Percentiles rank a stretch among this genome's conserved stretches.
Evolutionary conservation across 257 asterid species (phyloP).

Genomic region (Scutellaria galericulata): DNA sequence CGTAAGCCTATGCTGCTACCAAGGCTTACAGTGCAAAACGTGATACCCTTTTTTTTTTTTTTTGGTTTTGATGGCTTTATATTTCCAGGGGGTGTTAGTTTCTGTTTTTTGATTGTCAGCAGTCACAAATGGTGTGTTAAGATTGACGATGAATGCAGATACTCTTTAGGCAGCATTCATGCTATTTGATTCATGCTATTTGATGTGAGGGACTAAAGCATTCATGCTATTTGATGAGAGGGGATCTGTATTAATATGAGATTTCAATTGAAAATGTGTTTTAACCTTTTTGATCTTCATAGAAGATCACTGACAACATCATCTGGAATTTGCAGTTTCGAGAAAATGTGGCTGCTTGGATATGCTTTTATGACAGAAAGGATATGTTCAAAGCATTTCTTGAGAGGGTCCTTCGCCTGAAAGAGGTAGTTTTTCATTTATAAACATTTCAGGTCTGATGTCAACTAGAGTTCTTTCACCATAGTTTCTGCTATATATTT

Average conservation of each 20-base stretch:
- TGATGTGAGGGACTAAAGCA: no score
- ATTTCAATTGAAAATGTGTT: background rate
- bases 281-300: conserved; percentile 11
- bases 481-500: background rate
- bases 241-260: conserved; percentile 19
- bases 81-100: background rate
- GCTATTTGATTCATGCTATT: no score
- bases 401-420: conserved; percentile 84
- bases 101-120: conserved; percentile 16
- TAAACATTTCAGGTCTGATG: conserved; percentile 2
- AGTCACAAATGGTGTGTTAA: conserved; percentile 4
- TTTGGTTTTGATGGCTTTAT: conserved; percentile 6
- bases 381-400: conserved; percentile 85
- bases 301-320: conserved; percentile 7
- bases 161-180: conserved; percentile 1
- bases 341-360: conserved; percentile 98
- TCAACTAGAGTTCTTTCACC: conserved; percentile 18
- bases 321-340: conserved; percentile 77
- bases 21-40: conserved; percentile 11
- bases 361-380: conserved; percentile 77
- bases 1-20: conserved; percentile 16
- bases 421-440: conserved; percentile 65
- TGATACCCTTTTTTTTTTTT: background rate
- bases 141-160: conserved; percentile 22
- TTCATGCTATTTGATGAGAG: conserved; percentile 11